Conservation (phyloP, 345 rosid species). For the Euclidium syriacum region DNA sequence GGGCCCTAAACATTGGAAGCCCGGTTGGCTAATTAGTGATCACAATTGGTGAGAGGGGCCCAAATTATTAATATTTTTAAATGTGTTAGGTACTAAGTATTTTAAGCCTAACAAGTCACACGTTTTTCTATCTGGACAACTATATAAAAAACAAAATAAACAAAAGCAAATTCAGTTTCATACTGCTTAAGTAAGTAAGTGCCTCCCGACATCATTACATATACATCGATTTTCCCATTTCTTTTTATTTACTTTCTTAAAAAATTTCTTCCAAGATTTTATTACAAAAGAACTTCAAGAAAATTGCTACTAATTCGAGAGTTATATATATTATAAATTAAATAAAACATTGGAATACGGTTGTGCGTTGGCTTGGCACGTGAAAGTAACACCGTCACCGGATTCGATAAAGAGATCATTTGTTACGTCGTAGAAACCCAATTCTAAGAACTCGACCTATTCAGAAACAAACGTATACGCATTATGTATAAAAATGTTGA, state of each 20-base stretch:
- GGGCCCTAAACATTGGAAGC: neutral
- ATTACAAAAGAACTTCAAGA: neutral
- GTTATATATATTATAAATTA: no score
- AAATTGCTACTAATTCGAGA: neutral
- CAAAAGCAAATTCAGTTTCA: slow-evolving; percentile 9
- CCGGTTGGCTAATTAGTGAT: neutral
- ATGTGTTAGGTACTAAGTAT: neutral
- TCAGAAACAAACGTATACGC: neutral
- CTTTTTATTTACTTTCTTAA: neutral
- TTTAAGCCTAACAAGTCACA: slow-evolving; percentile 6
- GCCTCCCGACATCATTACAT: neutral
- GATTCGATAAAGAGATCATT: neutral
- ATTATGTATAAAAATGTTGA: neutral
- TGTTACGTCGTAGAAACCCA: neutral
- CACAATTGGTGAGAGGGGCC: neutral
- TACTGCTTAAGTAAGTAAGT: slow-evolving; percentile 9
- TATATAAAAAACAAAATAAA: neutral
- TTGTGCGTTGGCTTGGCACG: slow-evolving; percentile 22
- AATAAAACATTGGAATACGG: slow-evolving; percentile 11
- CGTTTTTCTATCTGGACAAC: slow-evolving; percentile 16
- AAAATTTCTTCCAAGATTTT: neutral
- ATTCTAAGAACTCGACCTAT: neutral
- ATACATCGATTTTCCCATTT: neutral
- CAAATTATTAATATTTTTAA: neutral
- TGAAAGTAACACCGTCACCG: slow-evolving; percentile 1